Percentiles rank a stretch among this genome's conserved stretches.
Conservation (phyloP, 805 yeast genomes). For the Wickerhamomyces alni region DNA sequence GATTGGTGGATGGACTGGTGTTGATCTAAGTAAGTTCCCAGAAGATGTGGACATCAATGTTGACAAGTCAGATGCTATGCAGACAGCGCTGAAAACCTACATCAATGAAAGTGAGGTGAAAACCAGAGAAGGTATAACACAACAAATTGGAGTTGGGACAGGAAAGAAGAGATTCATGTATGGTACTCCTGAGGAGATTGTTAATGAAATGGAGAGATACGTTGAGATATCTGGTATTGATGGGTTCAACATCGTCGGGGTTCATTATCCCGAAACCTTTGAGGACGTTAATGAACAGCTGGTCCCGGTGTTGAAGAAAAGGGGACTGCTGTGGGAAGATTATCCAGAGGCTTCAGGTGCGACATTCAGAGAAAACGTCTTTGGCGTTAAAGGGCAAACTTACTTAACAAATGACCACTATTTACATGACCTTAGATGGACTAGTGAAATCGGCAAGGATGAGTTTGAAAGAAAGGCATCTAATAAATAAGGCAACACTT, state of each 20-base stretch:
- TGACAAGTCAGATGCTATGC: background rate
- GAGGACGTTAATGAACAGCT: conserved; percentile 32
- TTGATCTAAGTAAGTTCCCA: conserved; percentile 29
- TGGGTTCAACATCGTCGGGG: conserved; percentile 35
- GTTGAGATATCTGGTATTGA: conserved; percentile 34
- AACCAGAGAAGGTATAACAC: background rate
- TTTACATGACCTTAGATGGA: conserved; percentile 12
- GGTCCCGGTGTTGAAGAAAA: conserved; percentile 30
- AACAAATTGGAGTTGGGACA: conserved; percentile 20
- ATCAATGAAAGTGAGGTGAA: background rate
- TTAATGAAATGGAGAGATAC: conserved; percentile 33
- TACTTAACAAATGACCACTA: conserved; percentile 6
- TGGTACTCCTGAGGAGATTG: conserved; percentile 17
- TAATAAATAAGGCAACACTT: too few relatives aligned
- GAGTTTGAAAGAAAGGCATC: background rate
- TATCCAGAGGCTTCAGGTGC: conserved; percentile 30
- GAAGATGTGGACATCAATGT: conserved; percentile 21
- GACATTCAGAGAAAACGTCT: conserved; percentile 9
- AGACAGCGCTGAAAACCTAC: background rate
- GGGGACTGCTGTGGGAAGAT: conserved; percentile 31
- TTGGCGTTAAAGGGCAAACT: conserved; percentile 7
- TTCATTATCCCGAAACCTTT: conserved; percentile 30
- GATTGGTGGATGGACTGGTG: conserved; percentile 37
- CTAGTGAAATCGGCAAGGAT: background rate
- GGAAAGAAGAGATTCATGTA: background rate